Base-by-base conservation (phyloP, 2,329 filamentous ascomycete genomes). In the Fusarium tjaetaba region DNA sequence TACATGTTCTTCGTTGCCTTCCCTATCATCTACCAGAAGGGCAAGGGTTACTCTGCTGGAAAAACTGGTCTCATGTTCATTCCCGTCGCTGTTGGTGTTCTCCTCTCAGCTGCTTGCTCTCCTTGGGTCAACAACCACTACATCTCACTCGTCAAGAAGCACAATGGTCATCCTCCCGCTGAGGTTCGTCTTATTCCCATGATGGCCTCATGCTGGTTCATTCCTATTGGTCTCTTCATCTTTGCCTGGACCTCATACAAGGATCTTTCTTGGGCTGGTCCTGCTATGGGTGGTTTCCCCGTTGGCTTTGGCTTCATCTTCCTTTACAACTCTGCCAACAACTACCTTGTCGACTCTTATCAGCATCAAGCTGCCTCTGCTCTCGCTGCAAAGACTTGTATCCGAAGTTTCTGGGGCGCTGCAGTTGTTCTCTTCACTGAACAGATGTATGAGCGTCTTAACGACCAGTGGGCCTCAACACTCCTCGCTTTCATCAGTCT, bases 41-140 rank as follows among this genome's bases (percentile, higher is more conserved):
- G 93, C 67, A 97, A 97, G 83, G 93, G 93, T 5, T 97, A 92
- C 82, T 90, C 87, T 7, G 88, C 93, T 34, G 88, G 92, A 41
- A 91, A 85, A 34, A 95, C 94, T 0, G 94, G 94, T 52, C 86
- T 97, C 14, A 96, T 96, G 92, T 97, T 97, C 81, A 95, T 96
- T 71, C 94, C 94, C 4, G 81, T 96, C 51, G 93, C 94, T 13
- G 84, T 96, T 24, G 94, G 94, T 57, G 93, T 96, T 22, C 24
- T 96, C 4, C 68, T 84, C 46, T 93, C 92, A 2, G 92, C 94
- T 22, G 78, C 83, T 18, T 93, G 90, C 81, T 85, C 93, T 2
- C 92, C 94, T 0, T 74, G 92, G 0, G 90, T 97, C 78, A 97
- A 97, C 87, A 92, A 89, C 69, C 92, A 97, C 84, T 97, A 97